Evolutionary conservation across 257 asterid species (phyloP).

Genomic region (Plantago major): DNA sequence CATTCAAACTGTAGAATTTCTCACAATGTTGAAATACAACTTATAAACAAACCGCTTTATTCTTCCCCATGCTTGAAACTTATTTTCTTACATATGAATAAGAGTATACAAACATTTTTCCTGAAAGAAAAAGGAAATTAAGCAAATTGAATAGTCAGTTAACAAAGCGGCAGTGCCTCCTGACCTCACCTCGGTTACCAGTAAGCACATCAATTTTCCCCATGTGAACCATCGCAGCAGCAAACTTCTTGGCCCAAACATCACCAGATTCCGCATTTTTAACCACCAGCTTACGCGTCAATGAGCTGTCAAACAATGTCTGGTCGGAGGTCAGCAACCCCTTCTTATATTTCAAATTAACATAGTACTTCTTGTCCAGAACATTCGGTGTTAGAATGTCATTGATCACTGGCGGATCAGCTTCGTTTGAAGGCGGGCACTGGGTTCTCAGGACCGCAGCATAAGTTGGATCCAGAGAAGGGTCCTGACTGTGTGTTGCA

Average conservation of each 20-base stretch:
- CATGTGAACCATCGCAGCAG: conserved; percentile 41
- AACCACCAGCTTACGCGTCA: conserved; percentile 30
- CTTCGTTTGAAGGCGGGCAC: conserved; percentile 29
- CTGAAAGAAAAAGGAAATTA: no score
- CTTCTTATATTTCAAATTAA: conserved; percentile 19
- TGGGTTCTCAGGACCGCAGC: conserved; percentile 30
- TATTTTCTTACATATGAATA: no score
- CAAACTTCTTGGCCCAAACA: conserved; percentile 33
- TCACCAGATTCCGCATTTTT: conserved; percentile 20
- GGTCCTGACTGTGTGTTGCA: conserved; percentile 33
- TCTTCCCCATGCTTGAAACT: no score
- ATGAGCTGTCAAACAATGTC: conserved; percentile 26
- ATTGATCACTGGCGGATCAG: conserved; percentile 22
- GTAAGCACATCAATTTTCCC: conserved; percentile 39
- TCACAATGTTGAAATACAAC: no score
- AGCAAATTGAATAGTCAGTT: conserved; percentile 16
- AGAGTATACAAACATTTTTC: no score
- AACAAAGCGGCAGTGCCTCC: conserved; percentile 35
- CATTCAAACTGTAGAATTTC: no score
- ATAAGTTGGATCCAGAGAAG: conserved; percentile 28
- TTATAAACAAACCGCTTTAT: no score
- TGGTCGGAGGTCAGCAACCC: conserved; percentile 39
- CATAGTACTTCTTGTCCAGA: conserved; percentile 32
- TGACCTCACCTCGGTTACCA: conserved; percentile 39
- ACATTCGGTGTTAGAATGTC: conserved; percentile 27